Percentiles rank a stretch among this genome's conserved stretches.
Evolutionary conservation across 1,284 basidiomycete genomes (phyloP).

Genomic region (Heterobasidion occidentale): DNA sequence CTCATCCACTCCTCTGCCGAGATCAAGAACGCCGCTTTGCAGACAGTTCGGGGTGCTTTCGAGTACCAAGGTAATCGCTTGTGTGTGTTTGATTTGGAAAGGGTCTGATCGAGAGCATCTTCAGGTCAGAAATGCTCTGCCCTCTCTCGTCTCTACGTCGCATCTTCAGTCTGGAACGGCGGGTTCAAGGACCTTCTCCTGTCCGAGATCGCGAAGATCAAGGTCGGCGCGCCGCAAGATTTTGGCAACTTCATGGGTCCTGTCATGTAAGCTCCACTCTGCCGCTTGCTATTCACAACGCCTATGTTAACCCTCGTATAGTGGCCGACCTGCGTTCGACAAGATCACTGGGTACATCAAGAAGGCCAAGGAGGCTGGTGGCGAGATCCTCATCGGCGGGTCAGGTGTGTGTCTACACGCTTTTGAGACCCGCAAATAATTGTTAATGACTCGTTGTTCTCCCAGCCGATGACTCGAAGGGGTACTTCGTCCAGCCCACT

Average conservation of each 20-base stretch:
- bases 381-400: conserved; percentile 85
- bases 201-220: conserved; percentile 75
- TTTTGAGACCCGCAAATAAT: neutral
- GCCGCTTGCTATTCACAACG: neutral
- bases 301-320: conserved; percentile 17
- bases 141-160: conserved; percentile 86
- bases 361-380: conserved; percentile 85
- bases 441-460: neutral
- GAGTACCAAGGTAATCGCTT: conserved; percentile 81
- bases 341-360: conserved; percentile 83
- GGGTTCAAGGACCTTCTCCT: conserved; percentile 85
- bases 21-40: conserved; percentile 80
- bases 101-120: neutral
- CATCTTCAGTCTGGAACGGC: conserved; percentile 77
- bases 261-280: conserved; percentile 65
- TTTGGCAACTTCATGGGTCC: conserved; percentile 92
- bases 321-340: conserved; percentile 80
- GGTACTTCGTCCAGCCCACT: conserved; percentile 93
- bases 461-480: conserved; percentile 81
- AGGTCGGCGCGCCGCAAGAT: conserved; percentile 73
- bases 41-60: conserved; percentile 86
- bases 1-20: conserved; percentile 86
- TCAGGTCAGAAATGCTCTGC: conserved; percentile 95
- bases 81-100: neutral
- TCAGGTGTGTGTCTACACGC: conserved; percentile 36